A percentile compares a stretch with the other conserved stretches of the same genome.
phyloP scores from a whole-genome alignment of 257 asterid genomes.

The Solanum sparsipilum region DNA sequence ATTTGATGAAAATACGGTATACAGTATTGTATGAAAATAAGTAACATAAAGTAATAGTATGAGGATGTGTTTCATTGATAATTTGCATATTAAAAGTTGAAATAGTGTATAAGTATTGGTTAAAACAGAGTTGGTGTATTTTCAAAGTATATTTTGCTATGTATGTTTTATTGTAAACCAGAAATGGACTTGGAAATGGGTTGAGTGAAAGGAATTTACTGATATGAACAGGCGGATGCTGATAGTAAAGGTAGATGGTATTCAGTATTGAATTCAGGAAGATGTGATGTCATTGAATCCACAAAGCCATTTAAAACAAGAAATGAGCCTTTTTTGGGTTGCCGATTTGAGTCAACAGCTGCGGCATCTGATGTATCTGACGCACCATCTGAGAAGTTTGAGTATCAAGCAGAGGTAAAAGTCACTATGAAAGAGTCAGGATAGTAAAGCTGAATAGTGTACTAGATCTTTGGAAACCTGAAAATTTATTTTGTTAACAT shows the following conservation, averaged over 20 bases:
- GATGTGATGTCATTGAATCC: constrained; percentile 4
- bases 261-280: constrained; percentile 35
- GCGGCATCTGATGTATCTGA: constrained; percentile 52
- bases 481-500: not conserved
- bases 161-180: not conserved
- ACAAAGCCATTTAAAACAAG: constrained; percentile 15
- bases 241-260: constrained; percentile 36
- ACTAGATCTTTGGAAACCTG: not conserved
- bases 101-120: not conserved
- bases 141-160: not conserved
- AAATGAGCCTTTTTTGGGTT: constrained; percentile 21
- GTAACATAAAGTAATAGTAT: not conserved
- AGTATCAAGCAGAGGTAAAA: constrained; percentile 96
- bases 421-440: not conserved
- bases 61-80: not conserved
- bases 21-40: not conserved
- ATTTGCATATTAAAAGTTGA: not conserved
- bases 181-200: not conserved
- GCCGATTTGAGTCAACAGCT: constrained; percentile 58
- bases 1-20: not conserved
- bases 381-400: constrained; percentile 58
- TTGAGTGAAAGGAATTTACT: not conserved
- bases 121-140: not conserved
- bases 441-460: not conserved
- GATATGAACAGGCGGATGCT: constrained; percentile 37